Percentiles rank a stretch among this genome's conserved stretches.
Conservation (phyloP, 192 early-diverging fungal genomes). For the Rhizophagus sp. region DNA sequence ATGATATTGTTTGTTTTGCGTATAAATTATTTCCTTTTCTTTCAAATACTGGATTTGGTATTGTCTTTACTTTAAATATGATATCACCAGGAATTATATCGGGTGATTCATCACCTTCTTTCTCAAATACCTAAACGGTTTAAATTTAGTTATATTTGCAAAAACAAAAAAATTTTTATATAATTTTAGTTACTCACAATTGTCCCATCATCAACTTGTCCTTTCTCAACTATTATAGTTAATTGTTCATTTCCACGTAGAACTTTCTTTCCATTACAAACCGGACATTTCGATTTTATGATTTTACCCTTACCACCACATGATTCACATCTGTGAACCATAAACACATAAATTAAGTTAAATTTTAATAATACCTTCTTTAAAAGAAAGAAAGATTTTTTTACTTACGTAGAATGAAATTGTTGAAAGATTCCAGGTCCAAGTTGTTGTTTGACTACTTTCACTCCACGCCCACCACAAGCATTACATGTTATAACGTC, state of each 20-base stretch:
- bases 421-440: constrained; percentile 95
- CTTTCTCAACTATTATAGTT: constrained; percentile 77
- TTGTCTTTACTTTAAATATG: constrained; percentile 71
- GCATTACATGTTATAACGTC: constrained; percentile 81
- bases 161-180: neutral
- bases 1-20: constrained; percentile 72
- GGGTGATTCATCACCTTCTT: constrained; percentile 89
- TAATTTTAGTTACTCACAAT: neutral
- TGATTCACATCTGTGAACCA: constrained; percentile 64
- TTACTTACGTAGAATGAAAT: constrained; percentile 74
- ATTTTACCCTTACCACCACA: constrained; percentile 92
- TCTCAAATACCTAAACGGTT: constrained; percentile 64
- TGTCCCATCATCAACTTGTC: constrained; percentile 76
- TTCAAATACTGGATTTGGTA: constrained; percentile 72
- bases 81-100: constrained; percentile 88
- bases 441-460: constrained; percentile 80
- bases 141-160: neutral
- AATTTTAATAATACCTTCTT: neutral
- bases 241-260: constrained; percentile 79
- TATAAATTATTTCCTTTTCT: constrained; percentile 77
- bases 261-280: constrained; percentile 86
- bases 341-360: constrained; percentile 13
- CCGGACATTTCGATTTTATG: constrained; percentile 74
- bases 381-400: neutral
- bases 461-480: constrained; percentile 82